These are phyloP conservation scores for Mycena chlorophos DNA, from an alignment of 768 basidiomycete genomes.

Conservation along the genomic window DNA sequence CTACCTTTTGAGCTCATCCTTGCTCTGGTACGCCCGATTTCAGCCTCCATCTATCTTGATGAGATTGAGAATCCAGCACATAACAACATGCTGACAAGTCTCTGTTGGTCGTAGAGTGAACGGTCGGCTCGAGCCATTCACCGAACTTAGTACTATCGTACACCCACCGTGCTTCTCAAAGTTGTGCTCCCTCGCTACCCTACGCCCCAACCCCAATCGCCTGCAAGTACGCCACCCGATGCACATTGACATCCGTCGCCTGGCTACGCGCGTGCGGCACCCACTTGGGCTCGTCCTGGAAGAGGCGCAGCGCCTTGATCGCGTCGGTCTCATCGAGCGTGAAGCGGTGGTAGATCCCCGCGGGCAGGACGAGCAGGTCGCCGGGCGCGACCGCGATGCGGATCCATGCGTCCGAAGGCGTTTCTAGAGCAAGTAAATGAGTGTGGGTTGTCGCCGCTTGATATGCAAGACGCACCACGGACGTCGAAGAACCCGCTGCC, in stretches of 20 bases:
- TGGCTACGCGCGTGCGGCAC: slow-evolving; percentile 65
- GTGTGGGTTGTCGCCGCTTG: background rate
- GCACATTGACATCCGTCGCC: slow-evolving; percentile 64
- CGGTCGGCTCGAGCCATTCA: too few species aligned
- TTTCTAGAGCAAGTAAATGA: slow-evolving; percentile 42
- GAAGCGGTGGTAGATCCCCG: slow-evolving; percentile 87
- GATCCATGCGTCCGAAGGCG: slow-evolving; percentile 72
- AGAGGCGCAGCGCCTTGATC: slow-evolving; percentile 78
- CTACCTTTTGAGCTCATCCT: too few species aligned
- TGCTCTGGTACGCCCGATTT: too few species aligned
- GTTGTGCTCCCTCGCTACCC: too few species aligned
- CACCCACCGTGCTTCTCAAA: too few species aligned
- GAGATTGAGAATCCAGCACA: too few species aligned
- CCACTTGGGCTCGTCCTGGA: slow-evolving; percentile 96
- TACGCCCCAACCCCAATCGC: slow-evolving; percentile 46
- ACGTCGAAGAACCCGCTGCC: background rate
- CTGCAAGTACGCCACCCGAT: slow-evolving; percentile 62
- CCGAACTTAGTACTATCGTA: too few species aligned
- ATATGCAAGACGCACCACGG: background rate
- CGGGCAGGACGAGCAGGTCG: slow-evolving; percentile 64
- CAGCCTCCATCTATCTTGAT: too few species aligned
- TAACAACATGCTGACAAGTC: too few species aligned
- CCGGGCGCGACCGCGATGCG: slow-evolving; percentile 71
- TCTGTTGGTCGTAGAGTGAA: too few species aligned
- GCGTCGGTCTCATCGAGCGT: slow-evolving; percentile 75